A percentile compares a stretch with the other conserved stretches of the same genome.
Conservation (phyloP, 2,329 filamentous ascomycete genomes). For the Colletotrichum tanaceti region DNA sequence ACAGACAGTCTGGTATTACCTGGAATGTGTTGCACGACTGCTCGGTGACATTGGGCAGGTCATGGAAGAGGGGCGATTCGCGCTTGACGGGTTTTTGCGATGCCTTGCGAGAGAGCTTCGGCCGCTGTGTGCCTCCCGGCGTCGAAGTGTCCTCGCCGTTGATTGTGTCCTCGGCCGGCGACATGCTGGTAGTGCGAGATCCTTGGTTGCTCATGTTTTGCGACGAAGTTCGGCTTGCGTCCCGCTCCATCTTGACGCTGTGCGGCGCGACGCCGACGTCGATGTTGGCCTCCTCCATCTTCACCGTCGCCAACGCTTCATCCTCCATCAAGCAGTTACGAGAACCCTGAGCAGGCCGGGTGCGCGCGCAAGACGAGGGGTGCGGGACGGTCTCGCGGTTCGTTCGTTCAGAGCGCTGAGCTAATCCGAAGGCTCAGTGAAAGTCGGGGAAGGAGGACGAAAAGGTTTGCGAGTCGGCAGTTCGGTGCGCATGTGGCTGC, state of each 20-base stretch:
- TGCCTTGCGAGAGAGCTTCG: conserved; percentile 60
- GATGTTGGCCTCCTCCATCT: conserved; percentile 59
- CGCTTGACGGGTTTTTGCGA: conserved; percentile 60
- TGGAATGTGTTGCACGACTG: conserved; percentile 83
- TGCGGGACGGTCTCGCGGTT: conserved; percentile 21
- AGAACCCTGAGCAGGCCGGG: conserved; percentile 30
- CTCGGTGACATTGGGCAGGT: conserved; percentile 81
- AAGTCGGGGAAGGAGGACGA: neutral
- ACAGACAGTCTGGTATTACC: conserved; percentile 85
- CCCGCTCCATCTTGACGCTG: conserved; percentile 54
- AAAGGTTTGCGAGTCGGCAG: conserved; percentile 19
- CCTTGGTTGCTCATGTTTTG: conserved; percentile 54
- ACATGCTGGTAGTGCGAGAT: conserved; percentile 56
- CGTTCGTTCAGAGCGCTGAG: conserved; percentile 27
- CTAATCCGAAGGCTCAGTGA: conserved; percentile 20
- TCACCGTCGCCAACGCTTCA: conserved; percentile 54
- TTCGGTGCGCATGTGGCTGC: conserved; percentile 31
- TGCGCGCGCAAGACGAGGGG: conserved; percentile 27
- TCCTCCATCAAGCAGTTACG: conserved; percentile 51
- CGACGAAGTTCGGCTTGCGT: conserved; percentile 50
- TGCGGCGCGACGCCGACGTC: conserved; percentile 53
- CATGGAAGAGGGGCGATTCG: conserved; percentile 74
- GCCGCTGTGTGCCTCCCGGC: conserved; percentile 65
- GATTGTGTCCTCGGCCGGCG: conserved; percentile 59
- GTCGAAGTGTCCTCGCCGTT: conserved; percentile 61